Conservation (phyloP, 305 asterid species). For the Monarda citriodora region DNA sequence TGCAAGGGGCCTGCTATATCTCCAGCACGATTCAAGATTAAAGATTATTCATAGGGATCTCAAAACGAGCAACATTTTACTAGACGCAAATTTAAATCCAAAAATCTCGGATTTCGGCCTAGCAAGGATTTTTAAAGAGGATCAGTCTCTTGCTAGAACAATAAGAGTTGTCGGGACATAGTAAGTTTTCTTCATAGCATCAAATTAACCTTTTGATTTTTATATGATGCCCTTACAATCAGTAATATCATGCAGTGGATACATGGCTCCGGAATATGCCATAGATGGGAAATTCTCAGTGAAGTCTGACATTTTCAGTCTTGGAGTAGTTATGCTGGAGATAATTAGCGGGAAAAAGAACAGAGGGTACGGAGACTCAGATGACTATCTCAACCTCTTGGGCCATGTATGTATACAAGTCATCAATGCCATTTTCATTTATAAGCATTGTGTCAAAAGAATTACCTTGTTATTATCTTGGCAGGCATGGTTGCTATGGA, state of each 20-base stretch:
- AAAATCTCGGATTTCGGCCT: constrained; percentile 40
- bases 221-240: too few species aligned
- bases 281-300: constrained; percentile 42
- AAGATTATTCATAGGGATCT: constrained; percentile 36
- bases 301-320: constrained; percentile 42
- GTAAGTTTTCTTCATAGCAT: constrained; percentile 21
- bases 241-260: constrained; percentile 22
- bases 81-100: constrained; percentile 26
- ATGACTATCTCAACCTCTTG: constrained; percentile 35
- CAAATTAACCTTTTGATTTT: neutral
- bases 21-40: constrained; percentile 37
- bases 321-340: constrained; percentile 44
- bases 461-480: neutral
- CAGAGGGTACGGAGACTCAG: constrained; percentile 24
- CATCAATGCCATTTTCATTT: neutral
- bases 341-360: constrained; percentile 41
- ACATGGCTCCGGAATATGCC: constrained; percentile 53
- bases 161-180: constrained; percentile 35
- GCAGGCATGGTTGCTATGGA: constrained; percentile 45
- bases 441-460: too few species aligned
- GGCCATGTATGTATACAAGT: constrained; percentile 40
- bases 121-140: constrained; percentile 31
- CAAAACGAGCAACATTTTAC: constrained; percentile 35
- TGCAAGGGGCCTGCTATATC: constrained; percentile 31
- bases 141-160: constrained; percentile 23